Evolutionary conservation across 164 flowering plant genomes (phyloP), one percentile per base, ranked within the genome.

Genomic region (Umbilicus rupestris): DNA sequence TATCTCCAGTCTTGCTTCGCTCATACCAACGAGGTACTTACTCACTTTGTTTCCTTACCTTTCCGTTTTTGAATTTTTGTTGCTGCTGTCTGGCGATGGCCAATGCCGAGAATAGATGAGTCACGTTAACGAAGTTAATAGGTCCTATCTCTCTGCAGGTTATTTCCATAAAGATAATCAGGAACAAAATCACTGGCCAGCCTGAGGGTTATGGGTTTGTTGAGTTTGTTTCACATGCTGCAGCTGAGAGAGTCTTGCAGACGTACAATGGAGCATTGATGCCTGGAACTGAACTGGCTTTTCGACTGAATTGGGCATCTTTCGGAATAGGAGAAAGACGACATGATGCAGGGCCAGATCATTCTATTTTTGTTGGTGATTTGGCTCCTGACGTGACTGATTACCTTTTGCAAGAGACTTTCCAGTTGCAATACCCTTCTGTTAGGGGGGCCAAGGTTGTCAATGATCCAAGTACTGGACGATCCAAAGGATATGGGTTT

Each of bases 391-490:
- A 94, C 77, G 99, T 94, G 33, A 87, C 99, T 0, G 99, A 94
- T 78, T 91, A 87, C 74, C 72, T 89, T 64, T 78, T 94, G 83
- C 99, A 94, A 72, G 97, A 94, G 79, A 89, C 94, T 0, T 94
- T 94, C 67, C 78, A 94, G 33, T 77, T 71, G 68, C 88, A 82
- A 28, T 94, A 89, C 77, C 86, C 96, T 42, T 94, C 97, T 7
- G 99, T 94, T 47, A 87, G 92, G 75, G 99, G 99, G 62, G 97
- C 99, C 66, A 94, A 94, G 84, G 99, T 94, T 67, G 97, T 94
- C 19, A 91, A 90, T 46, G 99, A 91, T 78, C 90, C 97, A 11
- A 86, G 71, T 70, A 94, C 96, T 35, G 97, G 99, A 7, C 87
- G 96, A 14, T 83, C 96, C 7, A 94, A 91, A 76, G 99, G 99